These are phyloP conservation scores for Abrus precatorius DNA, from an alignment of 306 rosid genomes.

Conservation along the genomic window DNA sequence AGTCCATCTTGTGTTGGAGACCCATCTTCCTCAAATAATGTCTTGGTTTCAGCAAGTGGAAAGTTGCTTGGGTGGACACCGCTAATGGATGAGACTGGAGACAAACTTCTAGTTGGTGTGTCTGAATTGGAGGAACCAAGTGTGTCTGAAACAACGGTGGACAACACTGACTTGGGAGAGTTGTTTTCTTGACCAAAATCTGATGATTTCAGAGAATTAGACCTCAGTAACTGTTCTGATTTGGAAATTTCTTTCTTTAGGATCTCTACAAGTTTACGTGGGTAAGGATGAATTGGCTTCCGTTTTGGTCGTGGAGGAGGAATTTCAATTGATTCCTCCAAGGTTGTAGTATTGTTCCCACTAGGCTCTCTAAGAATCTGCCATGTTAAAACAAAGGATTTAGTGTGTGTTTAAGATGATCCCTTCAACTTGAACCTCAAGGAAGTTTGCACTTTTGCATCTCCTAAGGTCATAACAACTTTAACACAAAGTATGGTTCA, in stretches of 20 bases:
- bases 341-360: constrained; percentile 47
- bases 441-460: constrained; percentile 41
- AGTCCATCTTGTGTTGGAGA: constrained; percentile 48
- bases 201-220: constrained; percentile 59
- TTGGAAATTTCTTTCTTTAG: constrained; percentile 45
- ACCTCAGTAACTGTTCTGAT: constrained; percentile 56
- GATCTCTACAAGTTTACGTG: constrained; percentile 69
- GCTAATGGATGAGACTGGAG: constrained; percentile 68
- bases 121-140: constrained; percentile 64
- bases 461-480: constrained; percentile 44
- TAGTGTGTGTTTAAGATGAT: constrained; percentile 35
- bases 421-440: constrained; percentile 35
- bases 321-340: constrained; percentile 70
- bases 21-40: constrained; percentile 51
- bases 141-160: constrained; percentile 60
- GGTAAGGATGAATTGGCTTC: constrained; percentile 91
- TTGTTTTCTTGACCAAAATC: constrained; percentile 69
- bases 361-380: constrained; percentile 66
- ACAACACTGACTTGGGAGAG: constrained; percentile 77
- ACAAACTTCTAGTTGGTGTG: constrained; percentile 57
- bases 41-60: constrained; percentile 53
- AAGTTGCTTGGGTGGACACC: constrained; percentile 44
- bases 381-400: constrained; percentile 27
- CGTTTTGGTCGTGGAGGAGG: constrained; percentile 93
- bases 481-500: constrained; percentile 38